phyloP scores from a whole-genome alignment of 2,329 filamentous ascomycete species.

The Colletotrichum incanum region DNA sequence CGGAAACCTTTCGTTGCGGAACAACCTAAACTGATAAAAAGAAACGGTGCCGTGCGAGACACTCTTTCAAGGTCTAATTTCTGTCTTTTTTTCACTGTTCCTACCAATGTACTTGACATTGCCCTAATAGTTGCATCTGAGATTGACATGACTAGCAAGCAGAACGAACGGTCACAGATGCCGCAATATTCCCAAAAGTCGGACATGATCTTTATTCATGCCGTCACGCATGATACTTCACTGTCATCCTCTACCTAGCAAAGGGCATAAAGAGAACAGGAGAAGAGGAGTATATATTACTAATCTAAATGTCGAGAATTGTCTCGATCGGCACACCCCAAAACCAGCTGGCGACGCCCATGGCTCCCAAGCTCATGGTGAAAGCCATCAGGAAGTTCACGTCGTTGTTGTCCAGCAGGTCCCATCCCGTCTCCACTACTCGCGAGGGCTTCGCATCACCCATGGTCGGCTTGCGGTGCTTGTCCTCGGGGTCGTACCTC shows the following conservation, averaged over 20 bases:
- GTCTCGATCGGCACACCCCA: constrained; percentile 70
- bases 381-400: constrained; percentile 95
- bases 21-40: too few species aligned
- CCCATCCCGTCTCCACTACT: constrained; percentile 75
- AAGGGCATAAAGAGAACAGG: too few species aligned
- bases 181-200: not conserved
- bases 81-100: too few species aligned
- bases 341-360: constrained; percentile 75
- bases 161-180: too few species aligned
- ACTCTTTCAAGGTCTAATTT: too few species aligned
- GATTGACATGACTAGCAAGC: too few species aligned
- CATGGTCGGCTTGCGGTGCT: constrained; percentile 67
- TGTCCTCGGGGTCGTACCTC: constrained; percentile 66
- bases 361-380: constrained; percentile 83
- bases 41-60: too few species aligned
- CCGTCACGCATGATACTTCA: not conserved
- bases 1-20: too few species aligned
- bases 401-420: constrained; percentile 93
- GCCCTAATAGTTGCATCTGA: too few species aligned
- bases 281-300: not conserved
- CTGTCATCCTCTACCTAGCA: not conserved
- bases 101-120: too few species aligned
- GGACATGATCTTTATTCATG: not conserved
- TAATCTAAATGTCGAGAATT: constrained; percentile 49
- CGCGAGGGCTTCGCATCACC: constrained; percentile 73